Conservation (phyloP, 2,329 filamentous ascomycete species). For the Sporothrix dimorphospora region DNA sequence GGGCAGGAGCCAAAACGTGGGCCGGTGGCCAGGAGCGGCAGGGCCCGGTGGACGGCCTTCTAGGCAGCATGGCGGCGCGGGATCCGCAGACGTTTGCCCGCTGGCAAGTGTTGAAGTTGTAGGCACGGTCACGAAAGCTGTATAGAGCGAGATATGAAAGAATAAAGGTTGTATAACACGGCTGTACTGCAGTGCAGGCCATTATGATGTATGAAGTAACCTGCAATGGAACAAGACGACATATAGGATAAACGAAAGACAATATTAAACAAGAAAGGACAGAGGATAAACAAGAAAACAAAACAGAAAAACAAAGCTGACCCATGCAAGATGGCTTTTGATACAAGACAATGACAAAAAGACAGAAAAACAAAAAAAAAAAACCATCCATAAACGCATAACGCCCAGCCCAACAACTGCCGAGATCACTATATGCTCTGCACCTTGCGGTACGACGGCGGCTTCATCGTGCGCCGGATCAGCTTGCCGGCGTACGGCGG, state of each 20-base stretch:
- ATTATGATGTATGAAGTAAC: background rate
- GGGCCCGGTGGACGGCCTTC: slow-evolving; percentile 70
- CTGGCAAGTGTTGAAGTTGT: slow-evolving; percentile 60
- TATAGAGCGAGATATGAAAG: background rate
- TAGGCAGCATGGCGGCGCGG: slow-evolving; percentile 61
- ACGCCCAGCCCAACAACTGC: background rate
- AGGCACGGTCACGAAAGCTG: slow-evolving; percentile 24
- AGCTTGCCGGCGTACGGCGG: slow-evolving; percentile 88
- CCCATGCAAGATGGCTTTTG: background rate
- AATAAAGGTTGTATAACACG: background rate
- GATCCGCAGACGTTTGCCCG: slow-evolving; percentile 43
- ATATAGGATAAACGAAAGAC: background rate
- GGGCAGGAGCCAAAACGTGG: slow-evolving; percentile 82
- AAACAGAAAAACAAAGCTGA: slow-evolving; percentile 11
- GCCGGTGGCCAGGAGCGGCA: slow-evolving; percentile 71
- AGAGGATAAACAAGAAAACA: background rate
- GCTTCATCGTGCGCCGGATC: slow-evolving; percentile 81
- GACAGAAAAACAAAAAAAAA: background rate
- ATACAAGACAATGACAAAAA: background rate
- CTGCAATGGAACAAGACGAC: background rate
- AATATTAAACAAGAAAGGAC: background rate
- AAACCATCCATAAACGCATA: background rate
- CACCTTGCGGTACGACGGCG: slow-evolving; percentile 94
- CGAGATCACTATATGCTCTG: slow-evolving; percentile 61
- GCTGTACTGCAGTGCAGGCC: background rate